Conservation (phyloP, 768 basidiomycete genomes). For the Ramaria sp. region DNA sequence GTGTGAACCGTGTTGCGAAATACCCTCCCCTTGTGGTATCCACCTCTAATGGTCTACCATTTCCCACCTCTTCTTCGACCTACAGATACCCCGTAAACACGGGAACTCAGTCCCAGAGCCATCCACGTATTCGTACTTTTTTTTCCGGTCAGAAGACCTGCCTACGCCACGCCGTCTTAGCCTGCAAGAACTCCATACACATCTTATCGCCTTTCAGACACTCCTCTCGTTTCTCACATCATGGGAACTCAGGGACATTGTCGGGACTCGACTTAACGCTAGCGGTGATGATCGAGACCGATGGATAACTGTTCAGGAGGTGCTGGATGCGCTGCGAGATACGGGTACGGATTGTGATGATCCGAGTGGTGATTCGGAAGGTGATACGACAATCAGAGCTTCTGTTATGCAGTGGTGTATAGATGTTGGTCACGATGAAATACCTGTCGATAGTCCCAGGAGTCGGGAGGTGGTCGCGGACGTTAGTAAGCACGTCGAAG, state of each 20-base stretch:
- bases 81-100: neutral
- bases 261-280: neutral
- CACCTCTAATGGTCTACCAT: neutral
- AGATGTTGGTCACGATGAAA: neutral
- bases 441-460: neutral
- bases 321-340: constrained; percentile 3
- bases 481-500: too few relatives aligned
- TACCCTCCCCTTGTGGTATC: neutral
- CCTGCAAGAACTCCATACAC: neutral
- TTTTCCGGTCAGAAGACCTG: neutral
- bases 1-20: neutral
- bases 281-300: neutral
- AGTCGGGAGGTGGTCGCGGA: too few relatives aligned
- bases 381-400: neutral
- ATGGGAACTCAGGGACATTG: neutral
- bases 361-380: neutral
- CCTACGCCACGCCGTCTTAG: neutral
- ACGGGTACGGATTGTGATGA: neutral
- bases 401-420: neutral
- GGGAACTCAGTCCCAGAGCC: neutral
- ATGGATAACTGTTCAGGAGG: neutral
- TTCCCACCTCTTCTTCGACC: constrained; percentile 1
- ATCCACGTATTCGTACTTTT: constrained; percentile 1
- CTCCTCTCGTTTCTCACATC: constrained; percentile 3
- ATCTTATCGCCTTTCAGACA: constrained; percentile 1